A percentile compares a stretch with the other conserved stretches of the same genome.
Evolutionary conservation across 805 yeast species (phyloP).

Genomic region (Saturnispora zaruensis): DNA sequence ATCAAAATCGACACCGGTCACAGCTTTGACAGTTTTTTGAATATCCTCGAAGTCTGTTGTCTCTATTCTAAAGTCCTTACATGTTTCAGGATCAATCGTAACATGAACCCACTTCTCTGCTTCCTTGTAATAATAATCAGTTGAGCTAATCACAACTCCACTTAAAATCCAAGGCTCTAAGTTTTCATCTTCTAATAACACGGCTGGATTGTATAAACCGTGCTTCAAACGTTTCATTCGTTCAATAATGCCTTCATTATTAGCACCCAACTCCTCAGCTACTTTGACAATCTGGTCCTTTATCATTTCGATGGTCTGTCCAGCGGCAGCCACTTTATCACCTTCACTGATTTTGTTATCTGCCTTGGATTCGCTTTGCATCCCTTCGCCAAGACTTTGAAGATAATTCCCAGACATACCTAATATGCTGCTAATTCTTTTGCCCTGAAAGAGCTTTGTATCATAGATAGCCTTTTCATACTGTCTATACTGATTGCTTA

Average conservation of each 20-base stretch:
- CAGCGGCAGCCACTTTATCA: constrained; percentile 12
- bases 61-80: constrained; percentile 20
- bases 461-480: constrained; percentile 13
- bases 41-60: constrained; percentile 22
- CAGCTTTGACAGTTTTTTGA: constrained; percentile 15
- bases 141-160: constrained; percentile 30
- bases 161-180: constrained; percentile 32
- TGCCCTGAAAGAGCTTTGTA: constrained; percentile 28
- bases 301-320: constrained; percentile 7
- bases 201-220: not conserved
- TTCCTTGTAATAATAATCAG: constrained; percentile 26
- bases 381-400: not conserved
- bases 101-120: constrained; percentile 26
- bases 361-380: not conserved
- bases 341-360: constrained; percentile 5
- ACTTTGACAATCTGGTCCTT: not conserved
- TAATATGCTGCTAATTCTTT: constrained; percentile 22
- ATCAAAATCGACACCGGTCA: constrained; percentile 22
- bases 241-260: constrained; percentile 15
- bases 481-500: not conserved
- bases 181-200: constrained; percentile 8
- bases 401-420: constrained; percentile 23
- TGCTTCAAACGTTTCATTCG: constrained; percentile 13
- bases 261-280: not conserved
- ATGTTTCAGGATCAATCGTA: constrained; percentile 21